A percentile compares a stretch with the other conserved stretches of the same genome.
Conservation (phyloP, 257 asterid species). For the Solanum pimpinellifolium region DNA sequence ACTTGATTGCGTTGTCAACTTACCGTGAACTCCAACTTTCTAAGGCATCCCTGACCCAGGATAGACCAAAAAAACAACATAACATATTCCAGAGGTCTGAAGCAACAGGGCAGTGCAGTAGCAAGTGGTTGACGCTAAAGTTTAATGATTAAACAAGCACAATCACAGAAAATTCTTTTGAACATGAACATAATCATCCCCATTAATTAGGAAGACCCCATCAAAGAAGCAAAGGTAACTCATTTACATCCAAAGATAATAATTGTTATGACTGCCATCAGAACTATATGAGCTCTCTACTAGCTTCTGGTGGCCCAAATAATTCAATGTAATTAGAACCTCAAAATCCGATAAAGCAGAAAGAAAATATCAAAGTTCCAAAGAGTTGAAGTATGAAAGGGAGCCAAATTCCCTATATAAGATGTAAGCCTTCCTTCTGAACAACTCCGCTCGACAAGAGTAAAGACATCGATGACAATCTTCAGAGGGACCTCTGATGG, state of each 20-base stretch:
- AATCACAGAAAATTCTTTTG: background rate
- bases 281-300: background rate
- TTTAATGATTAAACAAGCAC: background rate
- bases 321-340: background rate
- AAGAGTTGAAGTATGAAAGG: background rate
- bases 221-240: background rate
- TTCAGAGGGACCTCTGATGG: background rate
- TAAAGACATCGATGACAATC: background rate
- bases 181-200: background rate
- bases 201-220: background rate
- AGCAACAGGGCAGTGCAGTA: background rate
- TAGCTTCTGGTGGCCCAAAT: background rate
- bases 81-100: background rate
- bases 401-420: background rate
- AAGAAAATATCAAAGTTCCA: background rate
- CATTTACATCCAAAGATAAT: background rate
- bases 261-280: background rate
- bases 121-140: background rate
- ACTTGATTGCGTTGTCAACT: background rate
- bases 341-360: background rate
- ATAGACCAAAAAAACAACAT: background rate
- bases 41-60: background rate
- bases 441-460: background rate
- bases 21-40: background rate
- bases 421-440: background rate